Evolutionary conservation across 768 basidiomycete species (phyloP), one percentile per base, ranked within the genome.

Genomic region (Ramaria sp.): DNA sequence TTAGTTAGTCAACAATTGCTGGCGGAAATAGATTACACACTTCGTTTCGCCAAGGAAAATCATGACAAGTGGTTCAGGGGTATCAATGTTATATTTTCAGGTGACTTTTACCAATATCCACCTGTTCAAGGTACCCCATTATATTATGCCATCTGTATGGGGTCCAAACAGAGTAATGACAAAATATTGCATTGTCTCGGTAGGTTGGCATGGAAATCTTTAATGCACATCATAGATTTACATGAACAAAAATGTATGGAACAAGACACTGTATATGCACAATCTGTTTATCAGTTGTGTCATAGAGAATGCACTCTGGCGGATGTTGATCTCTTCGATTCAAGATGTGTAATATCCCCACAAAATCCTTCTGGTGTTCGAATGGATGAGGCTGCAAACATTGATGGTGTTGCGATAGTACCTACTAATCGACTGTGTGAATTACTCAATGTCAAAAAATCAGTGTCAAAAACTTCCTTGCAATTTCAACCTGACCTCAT

Each of bases 251-350:
- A 68, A 67, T 71, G 68, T 60, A 63, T 45, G 50, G 43, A 15
- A n/a, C n/a, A n/a, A n/a, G 64, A 67, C 52, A 31, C 49, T 4
- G 60, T 60, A 19, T 70, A 64, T 64, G 65, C 46, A 6, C 58
- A 51, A 33, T 63, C 66, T 2, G 63, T 68, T 45, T 47, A 47
- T 47, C 3, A 9, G 13, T 47, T 47, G 10, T 3, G 46, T 2
- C 46, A 17, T 17, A 15, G 46, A 47, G 4, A 47, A 15, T 47
- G 46, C 20, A 30, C 12, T 13, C n/a, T 41, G n/a, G n/a, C n/a
- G n/a, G 55, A 59, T 72, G 70, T 52, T 65, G 73, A 74, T 55
- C 65, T 65, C 0, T 47, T 78, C 3, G 76, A 76, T 53, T 39
- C 45, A 1, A 52, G 62, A 1, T 33, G 59, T 1, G 51, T 66